phyloP scores from a whole-genome alignment of 371 early-diverging fungal genomes.

The Enterocytospora artemiae region DNA sequence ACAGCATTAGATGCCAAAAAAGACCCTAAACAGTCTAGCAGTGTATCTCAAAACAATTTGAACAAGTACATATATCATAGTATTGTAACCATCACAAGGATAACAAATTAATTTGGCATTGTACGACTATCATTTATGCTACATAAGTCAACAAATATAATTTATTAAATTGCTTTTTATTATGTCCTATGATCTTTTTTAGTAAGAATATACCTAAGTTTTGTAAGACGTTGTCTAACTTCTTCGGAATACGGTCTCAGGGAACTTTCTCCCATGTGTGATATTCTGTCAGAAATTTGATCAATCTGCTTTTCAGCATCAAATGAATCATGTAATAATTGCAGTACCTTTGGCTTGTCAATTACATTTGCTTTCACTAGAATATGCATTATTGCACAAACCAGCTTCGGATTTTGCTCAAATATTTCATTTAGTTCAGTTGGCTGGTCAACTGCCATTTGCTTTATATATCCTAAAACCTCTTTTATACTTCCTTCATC shows the following conservation, averaged over 20 bases:
- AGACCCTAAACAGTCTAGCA: no score
- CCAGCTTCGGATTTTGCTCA: constrained; percentile 44
- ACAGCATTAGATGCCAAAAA: no score
- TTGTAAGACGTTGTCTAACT: constrained; percentile 44
- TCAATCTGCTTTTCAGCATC: constrained; percentile 43
- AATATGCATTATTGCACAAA: constrained; percentile 47
- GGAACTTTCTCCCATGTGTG: constrained; percentile 51
- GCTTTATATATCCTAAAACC: constrained; percentile 55
- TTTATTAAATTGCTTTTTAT: no score
- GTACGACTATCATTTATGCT: neutral
- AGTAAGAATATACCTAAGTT: constrained; percentile 35
- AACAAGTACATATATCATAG: no score
- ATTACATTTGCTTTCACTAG: constrained; percentile 47
- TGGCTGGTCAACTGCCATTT: constrained; percentile 55
- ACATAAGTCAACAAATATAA: no score
- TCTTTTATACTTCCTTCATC: constrained; percentile 54
- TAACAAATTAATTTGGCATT: neutral
- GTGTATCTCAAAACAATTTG: no score
- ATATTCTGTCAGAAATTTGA: constrained; percentile 54
- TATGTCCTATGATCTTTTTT: constrained; percentile 28
- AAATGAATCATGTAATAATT: constrained; percentile 49
- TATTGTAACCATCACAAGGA: no score
- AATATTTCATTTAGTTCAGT: constrained; percentile 53
- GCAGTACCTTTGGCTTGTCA: constrained; percentile 27
- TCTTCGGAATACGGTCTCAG: constrained; percentile 37